phyloP scores from a whole-genome alignment of 305 asterid genomes.

The Andrographis paniculata region DNA sequence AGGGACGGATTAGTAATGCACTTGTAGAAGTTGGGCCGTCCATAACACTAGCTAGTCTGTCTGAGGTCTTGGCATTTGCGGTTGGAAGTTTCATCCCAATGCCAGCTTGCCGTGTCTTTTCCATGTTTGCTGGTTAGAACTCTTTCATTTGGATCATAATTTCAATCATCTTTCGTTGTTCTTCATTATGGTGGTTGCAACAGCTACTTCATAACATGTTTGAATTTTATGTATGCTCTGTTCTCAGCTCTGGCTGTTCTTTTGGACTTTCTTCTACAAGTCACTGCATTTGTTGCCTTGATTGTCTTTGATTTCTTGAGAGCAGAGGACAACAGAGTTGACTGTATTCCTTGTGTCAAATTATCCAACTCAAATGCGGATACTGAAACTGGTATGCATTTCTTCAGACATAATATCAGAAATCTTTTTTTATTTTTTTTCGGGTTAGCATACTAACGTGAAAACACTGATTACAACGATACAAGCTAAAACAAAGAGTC shows the following conservation, averaged over 20 bases:
- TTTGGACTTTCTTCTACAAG: conserved; percentile 96
- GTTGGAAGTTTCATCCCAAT: conserved; percentile 98
- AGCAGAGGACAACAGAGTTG: conserved; percentile 86
- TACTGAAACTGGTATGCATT: conserved; percentile 53
- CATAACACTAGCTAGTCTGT: conserved; percentile 86
- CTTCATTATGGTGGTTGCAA: neutral
- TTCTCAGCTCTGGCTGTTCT: conserved; percentile 93
- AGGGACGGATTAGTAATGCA: conserved; percentile 94
- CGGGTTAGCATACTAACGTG: conserved; percentile 8
- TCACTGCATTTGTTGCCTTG: conserved; percentile 96
- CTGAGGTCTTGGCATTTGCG: conserved; percentile 99
- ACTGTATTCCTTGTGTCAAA: conserved; percentile 88
- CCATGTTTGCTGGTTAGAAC: conserved; percentile 93
- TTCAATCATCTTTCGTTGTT: neutral
- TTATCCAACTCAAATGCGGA: conserved; percentile 50
- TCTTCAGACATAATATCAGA: neutral
- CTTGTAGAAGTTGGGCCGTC: conserved; percentile 99
- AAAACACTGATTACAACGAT: conserved; percentile 6
- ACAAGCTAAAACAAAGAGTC: conserved; percentile 18
- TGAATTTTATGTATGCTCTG: conserved; percentile 18
- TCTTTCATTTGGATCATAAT: conserved; percentile 11
- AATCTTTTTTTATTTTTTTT: conserved; percentile 11
- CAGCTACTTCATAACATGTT: conserved; percentile 7
- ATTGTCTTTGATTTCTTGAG: conserved; percentile 92
- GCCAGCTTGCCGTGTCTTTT: conserved; percentile 98